Conservation (phyloP, 768 basidiomycete species). For the Paxillus ammoniavirescens region DNA sequence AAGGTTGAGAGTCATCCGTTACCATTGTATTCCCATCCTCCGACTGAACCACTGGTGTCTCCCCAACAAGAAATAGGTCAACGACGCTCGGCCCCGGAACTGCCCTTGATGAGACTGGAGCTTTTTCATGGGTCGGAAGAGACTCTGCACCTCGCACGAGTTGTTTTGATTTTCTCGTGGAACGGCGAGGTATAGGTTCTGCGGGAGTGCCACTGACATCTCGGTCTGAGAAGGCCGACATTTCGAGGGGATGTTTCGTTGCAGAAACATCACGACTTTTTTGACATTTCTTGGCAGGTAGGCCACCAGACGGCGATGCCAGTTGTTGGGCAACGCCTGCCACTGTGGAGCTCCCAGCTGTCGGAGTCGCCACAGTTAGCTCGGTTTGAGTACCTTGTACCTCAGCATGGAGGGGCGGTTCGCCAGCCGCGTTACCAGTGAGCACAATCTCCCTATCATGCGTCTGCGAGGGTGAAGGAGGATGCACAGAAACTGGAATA, state of each 20-base stretch:
- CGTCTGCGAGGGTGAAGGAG: background rate
- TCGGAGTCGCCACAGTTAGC: background rate
- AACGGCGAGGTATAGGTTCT: background rate
- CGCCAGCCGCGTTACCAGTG: background rate
- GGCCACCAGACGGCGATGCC: background rate
- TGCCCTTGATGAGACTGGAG: no score
- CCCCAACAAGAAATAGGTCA: background rate
- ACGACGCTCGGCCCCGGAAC: background rate
- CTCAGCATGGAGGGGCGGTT: background rate
- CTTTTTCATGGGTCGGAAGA: background rate
- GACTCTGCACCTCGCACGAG: constrained; percentile 1
- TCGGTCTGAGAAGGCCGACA: background rate
- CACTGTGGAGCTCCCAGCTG: background rate
- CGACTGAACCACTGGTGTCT: background rate
- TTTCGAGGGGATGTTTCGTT: background rate
- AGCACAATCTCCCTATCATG: background rate
- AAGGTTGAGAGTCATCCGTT: background rate
- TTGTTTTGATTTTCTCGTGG: background rate
- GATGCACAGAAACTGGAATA: background rate
- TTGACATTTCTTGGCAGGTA: background rate
- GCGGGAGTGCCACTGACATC: background rate
- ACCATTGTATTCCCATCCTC: background rate
- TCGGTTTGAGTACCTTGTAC: background rate
- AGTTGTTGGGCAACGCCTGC: background rate
- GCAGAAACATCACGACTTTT: background rate